Evolutionary conservation across 2,329 filamentous ascomycete species (phyloP).

Genomic region (Colletotrichum sp.): DNA sequence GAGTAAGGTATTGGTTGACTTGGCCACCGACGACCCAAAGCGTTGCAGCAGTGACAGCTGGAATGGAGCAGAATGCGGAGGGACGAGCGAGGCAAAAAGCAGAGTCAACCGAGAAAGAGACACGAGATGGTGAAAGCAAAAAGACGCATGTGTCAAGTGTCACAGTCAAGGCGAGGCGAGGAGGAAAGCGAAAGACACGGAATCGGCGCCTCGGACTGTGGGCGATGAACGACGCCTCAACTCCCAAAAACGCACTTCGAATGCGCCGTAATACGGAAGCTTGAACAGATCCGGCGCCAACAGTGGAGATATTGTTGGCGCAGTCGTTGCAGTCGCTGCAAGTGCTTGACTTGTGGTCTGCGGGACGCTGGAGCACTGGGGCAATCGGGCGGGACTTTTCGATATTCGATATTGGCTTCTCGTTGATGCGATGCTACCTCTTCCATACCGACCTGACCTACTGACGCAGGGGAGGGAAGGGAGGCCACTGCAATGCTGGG

Average conservation of each 20-base stretch:
- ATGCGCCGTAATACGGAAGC: constrained; percentile 9
- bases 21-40: background rate
- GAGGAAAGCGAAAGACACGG: background rate
- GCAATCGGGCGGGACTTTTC: background rate
- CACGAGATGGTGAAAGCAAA: background rate
- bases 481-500: background rate
- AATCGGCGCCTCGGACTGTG: background rate
- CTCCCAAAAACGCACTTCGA: background rate
- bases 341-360: background rate
- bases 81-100: background rate
- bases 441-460: background rate
- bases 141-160: background rate
- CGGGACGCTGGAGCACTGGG: background rate
- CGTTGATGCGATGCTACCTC: background rate
- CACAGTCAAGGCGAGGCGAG: background rate
- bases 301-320: constrained; percentile 12
- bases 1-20: background rate
- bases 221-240: background rate
- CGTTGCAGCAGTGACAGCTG: constrained; percentile 5
- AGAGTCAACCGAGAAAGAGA: background rate
- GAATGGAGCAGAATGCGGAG: background rate
- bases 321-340: background rate
- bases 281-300: constrained; percentile 6
- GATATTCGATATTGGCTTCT: background rate
- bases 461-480: background rate